A percentile compares a stretch with the other conserved stretches of the same genome.
These are phyloP conservation scores for Eucommia ulmoides DNA, from an alignment of 257 asterid genomes.

Conservation along the genomic window DNA sequence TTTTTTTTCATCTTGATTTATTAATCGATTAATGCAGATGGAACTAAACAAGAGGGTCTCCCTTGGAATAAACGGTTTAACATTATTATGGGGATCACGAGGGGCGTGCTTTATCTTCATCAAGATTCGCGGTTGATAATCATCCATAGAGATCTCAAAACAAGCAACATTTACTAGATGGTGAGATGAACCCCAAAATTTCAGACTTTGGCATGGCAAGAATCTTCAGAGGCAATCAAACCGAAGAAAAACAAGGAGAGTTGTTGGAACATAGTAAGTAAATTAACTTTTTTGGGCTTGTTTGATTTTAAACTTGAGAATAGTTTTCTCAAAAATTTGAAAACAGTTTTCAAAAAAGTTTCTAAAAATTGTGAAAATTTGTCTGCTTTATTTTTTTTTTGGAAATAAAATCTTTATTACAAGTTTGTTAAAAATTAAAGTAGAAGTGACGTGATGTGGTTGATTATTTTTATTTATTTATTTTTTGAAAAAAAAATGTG, in stretches of 20 bases:
- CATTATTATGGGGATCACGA: constrained; percentile 10
- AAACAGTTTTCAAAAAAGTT: too few species aligned
- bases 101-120: constrained; percentile 15
- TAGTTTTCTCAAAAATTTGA: too few species aligned
- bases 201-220: constrained; percentile 23
- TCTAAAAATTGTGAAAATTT: too few species aligned
- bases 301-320: too few species aligned
- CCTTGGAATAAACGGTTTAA: constrained; percentile 9
- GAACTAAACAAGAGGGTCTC: constrained; percentile 8
- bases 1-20: too few species aligned
- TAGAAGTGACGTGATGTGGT: too few species aligned
- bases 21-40: constrained; percentile 9
- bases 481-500: too few species aligned
- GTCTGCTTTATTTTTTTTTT: too few species aligned
- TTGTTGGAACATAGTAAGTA: constrained; percentile 20
- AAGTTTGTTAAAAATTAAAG: too few species aligned
- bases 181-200: constrained; percentile 30
- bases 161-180: constrained; percentile 30
- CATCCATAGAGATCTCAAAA: constrained; percentile 23
- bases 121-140: constrained; percentile 11
- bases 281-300: too few species aligned
- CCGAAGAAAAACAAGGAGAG: constrained; percentile 11
- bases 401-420: too few species aligned
- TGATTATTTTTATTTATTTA: too few species aligned
- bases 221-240: constrained; percentile 5